These are phyloP conservation scores for Mycosphaerella sp. DNA, from an alignment of 2,329 filamentous ascomycete genomes.

Conservation along the genomic window DNA sequence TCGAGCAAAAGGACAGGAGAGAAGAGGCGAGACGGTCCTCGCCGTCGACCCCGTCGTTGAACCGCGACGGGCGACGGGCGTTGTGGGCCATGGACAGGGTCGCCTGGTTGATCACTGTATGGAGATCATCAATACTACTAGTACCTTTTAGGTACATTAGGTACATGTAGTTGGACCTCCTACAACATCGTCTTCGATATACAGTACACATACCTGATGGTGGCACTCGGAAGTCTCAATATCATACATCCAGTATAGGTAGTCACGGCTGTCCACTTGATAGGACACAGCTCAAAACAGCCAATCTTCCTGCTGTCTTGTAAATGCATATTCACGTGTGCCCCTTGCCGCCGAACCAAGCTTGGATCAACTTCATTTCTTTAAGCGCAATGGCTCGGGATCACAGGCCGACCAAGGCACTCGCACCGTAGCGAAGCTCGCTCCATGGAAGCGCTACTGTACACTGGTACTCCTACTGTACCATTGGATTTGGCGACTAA, in stretches of 20 bases:
- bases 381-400: constrained; percentile 21
- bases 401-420: constrained; percentile 20
- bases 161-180: too few species aligned
- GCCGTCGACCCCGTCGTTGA: constrained; percentile 9
- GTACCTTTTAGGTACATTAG: too few species aligned
- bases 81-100: background rate
- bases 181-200: too few species aligned
- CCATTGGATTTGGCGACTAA: background rate
- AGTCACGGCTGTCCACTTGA: too few species aligned
- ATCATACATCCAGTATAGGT: too few species aligned
- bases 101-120: background rate
- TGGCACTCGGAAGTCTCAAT: too few species aligned
- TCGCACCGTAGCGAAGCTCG: constrained; percentile 4
- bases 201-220: background rate
- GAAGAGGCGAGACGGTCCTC: background rate
- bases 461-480: too few species aligned
- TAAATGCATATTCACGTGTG: constrained; percentile 11
- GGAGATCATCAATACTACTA: too few species aligned
- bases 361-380: constrained; percentile 28
- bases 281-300: background rate
- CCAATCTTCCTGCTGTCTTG: constrained; percentile 2
- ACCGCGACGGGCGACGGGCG: background rate
- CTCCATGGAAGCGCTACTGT: constrained; percentile 15
- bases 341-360: constrained; percentile 20
- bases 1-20: background rate